Evolutionary conservation across 768 basidiomycete genomes (phyloP), one percentile per base, ranked within the genome.

Genomic region (Lentinus brumalis): DNA sequence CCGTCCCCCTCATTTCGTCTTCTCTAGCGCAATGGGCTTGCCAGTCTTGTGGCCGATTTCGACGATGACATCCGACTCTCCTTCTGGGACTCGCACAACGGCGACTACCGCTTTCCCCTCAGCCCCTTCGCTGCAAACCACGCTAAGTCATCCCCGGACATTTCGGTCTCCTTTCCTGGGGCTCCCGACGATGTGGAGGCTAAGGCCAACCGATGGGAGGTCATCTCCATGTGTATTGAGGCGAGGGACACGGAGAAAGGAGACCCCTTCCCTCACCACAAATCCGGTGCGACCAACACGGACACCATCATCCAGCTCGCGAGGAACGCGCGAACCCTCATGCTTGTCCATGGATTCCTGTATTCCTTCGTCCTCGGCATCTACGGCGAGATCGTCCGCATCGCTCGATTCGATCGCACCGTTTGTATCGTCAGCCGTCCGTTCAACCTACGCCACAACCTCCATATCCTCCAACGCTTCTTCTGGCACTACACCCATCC

Each of bases 401-500:
- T 65, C 35, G 53, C 45, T 7, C 64, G 57, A 18, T 55, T 65
- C 39, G 64, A 65, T 32, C 60, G 50, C 21, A 18, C 64, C 1
- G 56, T 44, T 30, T 52, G 26, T 6, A 32, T 61, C 15, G 59
- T 56, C 32, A 50, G 52, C 2, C 30, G 12, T 32, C 29, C 51
- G 0, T 57, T 64, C 57, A 53, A 46, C 18, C 47, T 57, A 35
- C 32, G 44, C 41, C 11, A 18, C 12, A 9, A 44, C 18, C 47
- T 57, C 15, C 21, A 45, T 7, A 26, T 57, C 11, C 46, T 64
- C 3, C 39, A 47, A 26, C 31, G 53, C 18, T 64, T 64, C 41
- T 31, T 64, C 8, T 64, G 63, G 63, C 59, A 57, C 46, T 64
- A 53, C 21, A 21, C 41, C 16, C 55, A 64, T 41, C 63, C 63